phyloP scores from a whole-genome alignment of 1,284 basidiomycete species.

The Lignosus rhinocerotis region DNA sequence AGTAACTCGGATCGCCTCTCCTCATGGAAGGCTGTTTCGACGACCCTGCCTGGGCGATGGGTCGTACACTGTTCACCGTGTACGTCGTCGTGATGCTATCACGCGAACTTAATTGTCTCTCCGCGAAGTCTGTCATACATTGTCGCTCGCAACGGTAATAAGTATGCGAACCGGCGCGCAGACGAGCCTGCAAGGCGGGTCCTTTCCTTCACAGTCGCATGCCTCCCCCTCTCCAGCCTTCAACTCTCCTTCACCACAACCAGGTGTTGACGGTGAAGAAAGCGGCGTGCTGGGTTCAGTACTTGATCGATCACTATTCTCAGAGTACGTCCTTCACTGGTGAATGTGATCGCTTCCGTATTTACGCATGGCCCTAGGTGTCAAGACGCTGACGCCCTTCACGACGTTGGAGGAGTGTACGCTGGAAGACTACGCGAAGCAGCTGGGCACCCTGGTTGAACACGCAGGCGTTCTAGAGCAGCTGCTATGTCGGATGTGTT shows the following conservation, averaged over 20 bases:
- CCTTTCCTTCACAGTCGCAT: slow-evolving; percentile 19
- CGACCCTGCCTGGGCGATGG: neutral
- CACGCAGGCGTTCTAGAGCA: slow-evolving; percentile 18
- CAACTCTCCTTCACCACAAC: slow-evolving; percentile 4
- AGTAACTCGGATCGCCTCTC: neutral
- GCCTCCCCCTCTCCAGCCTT: slow-evolving; percentile 5
- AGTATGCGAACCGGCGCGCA: slow-evolving; percentile 10
- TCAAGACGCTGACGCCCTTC: neutral
- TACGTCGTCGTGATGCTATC: slow-evolving; percentile 5
- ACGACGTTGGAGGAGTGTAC: neutral
- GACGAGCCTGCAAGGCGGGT: slow-evolving; percentile 14
- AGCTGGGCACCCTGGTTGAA: neutral
- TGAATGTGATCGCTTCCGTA: neutral
- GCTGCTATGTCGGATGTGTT: slow-evolving; percentile 1
- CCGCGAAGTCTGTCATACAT: slow-evolving; percentile 1
- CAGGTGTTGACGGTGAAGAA: slow-evolving; percentile 18
- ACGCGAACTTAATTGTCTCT: slow-evolving; percentile 14
- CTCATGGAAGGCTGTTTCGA: neutral
- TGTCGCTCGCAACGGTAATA: slow-evolving; percentile 11
- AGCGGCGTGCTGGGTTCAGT: slow-evolving; percentile 12
- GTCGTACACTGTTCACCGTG: neutral
- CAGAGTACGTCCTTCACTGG: slow-evolving; percentile 6
- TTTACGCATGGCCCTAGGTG: neutral
- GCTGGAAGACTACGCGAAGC: neutral
- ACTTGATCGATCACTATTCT: neutral